Conservation (phyloP, 2,329 filamentous ascomycete species). For the Periconia sp. region DNA sequence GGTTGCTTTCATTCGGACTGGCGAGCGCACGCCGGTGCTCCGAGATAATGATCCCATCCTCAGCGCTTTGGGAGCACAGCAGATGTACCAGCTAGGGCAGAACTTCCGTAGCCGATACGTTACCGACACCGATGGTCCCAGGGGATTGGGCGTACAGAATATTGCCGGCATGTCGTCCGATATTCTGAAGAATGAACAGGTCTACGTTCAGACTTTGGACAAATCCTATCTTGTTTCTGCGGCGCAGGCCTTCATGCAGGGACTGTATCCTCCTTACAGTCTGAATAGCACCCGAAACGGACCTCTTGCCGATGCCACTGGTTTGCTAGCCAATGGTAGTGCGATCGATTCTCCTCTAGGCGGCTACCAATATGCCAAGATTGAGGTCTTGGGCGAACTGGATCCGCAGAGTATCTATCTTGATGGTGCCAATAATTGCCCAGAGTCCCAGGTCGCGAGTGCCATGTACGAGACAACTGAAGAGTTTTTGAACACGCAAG, state of each 20-base stretch:
- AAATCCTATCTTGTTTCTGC: constrained; percentile 57
- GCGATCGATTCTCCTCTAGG: constrained; percentile 55
- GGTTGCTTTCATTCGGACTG: constrained; percentile 61
- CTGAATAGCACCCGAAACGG: constrained; percentile 31
- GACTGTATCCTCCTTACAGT: constrained; percentile 61
- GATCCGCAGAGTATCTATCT: constrained; percentile 61
- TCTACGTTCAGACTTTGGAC: constrained; percentile 56
- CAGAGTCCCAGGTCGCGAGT: constrained; percentile 43
- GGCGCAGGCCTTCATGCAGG: constrained; percentile 67
- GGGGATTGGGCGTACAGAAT: constrained; percentile 29
- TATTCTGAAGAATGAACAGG: constrained; percentile 52
- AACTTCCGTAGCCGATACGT: constrained; percentile 62
- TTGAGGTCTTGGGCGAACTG: constrained; percentile 50
- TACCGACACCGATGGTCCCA: constrained; percentile 24
- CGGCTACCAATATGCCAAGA: constrained; percentile 64
- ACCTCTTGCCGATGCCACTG: constrained; percentile 37
- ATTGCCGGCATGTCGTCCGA: constrained; percentile 52
- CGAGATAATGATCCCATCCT: constrained; percentile 43
- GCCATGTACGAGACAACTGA: constrained; percentile 50
- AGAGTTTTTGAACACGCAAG: constrained; percentile 48
- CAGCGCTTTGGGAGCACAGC: constrained; percentile 62
- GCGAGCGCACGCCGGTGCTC: constrained; percentile 59
- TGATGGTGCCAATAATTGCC: constrained; percentile 56
- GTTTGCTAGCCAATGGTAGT: constrained; percentile 56
- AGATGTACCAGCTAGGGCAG: constrained; percentile 57